Evolutionary conservation across 2,329 filamentous ascomycete genomes (phyloP).

Genomic region (Catunica adiposa): DNA sequence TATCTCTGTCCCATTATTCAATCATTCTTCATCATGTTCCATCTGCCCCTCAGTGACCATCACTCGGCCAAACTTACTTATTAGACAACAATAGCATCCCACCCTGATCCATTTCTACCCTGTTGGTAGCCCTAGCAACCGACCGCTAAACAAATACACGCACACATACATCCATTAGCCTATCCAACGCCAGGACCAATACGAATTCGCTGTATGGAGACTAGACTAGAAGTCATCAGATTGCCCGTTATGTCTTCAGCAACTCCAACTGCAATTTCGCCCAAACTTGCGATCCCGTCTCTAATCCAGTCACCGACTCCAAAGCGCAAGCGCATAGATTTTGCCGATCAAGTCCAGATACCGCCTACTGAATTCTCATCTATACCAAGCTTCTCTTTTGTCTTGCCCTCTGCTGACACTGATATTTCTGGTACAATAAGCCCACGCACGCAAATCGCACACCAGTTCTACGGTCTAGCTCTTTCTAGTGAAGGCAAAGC

Average conservation of each 20-base stretch:
- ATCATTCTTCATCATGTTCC: background rate
- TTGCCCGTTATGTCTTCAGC: background rate
- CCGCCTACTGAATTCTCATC: constrained; percentile 4
- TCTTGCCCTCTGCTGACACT: constrained; percentile 5
- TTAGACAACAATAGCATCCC: background rate
- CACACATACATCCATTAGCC: background rate
- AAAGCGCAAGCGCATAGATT: constrained; percentile 6
- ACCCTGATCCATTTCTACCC: background rate
- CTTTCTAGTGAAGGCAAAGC: constrained; percentile 6
- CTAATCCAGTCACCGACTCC: constrained; percentile 1
- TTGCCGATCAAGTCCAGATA: constrained; percentile 7
- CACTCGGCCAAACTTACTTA: too few relatives aligned
- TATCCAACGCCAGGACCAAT: too few relatives aligned
- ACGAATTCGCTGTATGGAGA: too few relatives aligned
- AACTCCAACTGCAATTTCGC: background rate
- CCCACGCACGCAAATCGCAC: constrained; percentile 10
- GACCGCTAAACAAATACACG: background rate
- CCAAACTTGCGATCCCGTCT: background rate
- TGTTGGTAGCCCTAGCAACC: constrained; percentile 1
- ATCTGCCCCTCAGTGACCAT: background rate
- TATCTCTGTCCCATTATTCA: background rate
- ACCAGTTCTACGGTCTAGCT: constrained; percentile 9
- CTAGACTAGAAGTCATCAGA: too few relatives aligned
- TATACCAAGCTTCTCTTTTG: constrained; percentile 7
- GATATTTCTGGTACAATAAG: constrained; percentile 2